Base-by-base conservation (phyloP, 2,329 filamentous ascomycete genomes). In the Claviceps monticola region DNA sequence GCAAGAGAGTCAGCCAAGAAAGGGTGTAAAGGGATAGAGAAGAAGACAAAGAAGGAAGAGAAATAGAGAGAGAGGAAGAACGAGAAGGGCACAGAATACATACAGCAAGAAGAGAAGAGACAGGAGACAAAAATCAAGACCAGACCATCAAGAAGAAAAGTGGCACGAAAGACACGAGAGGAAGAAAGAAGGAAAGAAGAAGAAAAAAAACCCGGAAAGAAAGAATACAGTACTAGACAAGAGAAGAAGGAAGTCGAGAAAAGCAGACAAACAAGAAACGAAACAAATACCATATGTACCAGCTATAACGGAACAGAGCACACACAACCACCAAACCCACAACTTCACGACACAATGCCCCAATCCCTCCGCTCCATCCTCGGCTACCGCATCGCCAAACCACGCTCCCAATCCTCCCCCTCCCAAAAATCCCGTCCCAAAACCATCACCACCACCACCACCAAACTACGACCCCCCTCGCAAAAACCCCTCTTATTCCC, bases 321-420 rank as follows among this genome's bases (percentile, higher is more conserved):
- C 21, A 21, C 3, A 21, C 3, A 21, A 21, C 21, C 26, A 29
- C 26, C 26, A 29, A 8, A 1, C 8, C 2, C 26, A 7, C 26
- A 29, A 29, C 26, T 29, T 9, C 26, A 29, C 26, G 26, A 29
- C 8, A 44, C 14, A 49, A 66, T 68, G 57, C 59, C 61, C 14
- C 60, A 63, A 45, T 66, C 60, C 29, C 59, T 71, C 48, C 64
- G 61, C 8, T 67, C 69, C 2, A 69, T 71, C 51, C 57, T 71
- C 2, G 67, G 69, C 19, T 64, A 61, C 14, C 64, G 68, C 29
- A 59, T 71, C 11, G 62, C 52, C 26, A 71, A 71, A 51, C 54
- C 63, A 5, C 29, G 50, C 46, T 6, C 8, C 17, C 23, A 37
- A 39, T 45, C 29, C 37, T 51, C 56, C 58, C 4, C 53, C 58